Evolutionary conservation across 345 rosid species (phyloP).

Genomic region (Pistacia atlantica): DNA sequence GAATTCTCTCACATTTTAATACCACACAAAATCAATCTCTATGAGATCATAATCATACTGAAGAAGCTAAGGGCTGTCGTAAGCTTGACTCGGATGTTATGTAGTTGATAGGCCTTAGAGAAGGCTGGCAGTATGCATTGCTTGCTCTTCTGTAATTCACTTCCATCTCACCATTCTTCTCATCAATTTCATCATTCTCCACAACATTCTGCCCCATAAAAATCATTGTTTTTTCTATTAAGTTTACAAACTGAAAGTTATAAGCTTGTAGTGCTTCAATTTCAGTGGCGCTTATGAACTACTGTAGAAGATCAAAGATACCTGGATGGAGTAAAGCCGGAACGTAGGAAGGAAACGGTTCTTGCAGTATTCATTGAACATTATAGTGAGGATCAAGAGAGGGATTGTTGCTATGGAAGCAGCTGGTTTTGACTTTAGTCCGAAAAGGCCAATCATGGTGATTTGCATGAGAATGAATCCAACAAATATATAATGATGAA

Average conservation of each 20-base stretch:
- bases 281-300: neutral
- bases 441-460: constrained; percentile 88
- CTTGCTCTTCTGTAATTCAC: constrained; percentile 47
- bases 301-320: constrained; percentile 8
- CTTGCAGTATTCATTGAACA: constrained; percentile 91
- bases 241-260: no score
- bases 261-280: no score
- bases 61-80: constrained; percentile 45
- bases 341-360: constrained; percentile 85
- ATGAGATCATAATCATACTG: constrained; percentile 16
- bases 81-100: constrained; percentile 38
- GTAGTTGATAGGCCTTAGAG: constrained; percentile 42
- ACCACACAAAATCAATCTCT: no score
- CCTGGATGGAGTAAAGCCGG: constrained; percentile 57
- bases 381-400: constrained; percentile 61
- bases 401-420: constrained; percentile 81
- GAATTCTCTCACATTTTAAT: no score
- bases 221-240: no score
- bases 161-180: constrained; percentile 50
- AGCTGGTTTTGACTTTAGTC: constrained; percentile 86
- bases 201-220: constrained; percentile 55
- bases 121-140: constrained; percentile 58
- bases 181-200: constrained; percentile 72
- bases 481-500: constrained; percentile 70
- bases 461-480: constrained; percentile 89